Conservation (phyloP, 1,284 basidiomycete species). For the Ganoderma resinaceum region DNA sequence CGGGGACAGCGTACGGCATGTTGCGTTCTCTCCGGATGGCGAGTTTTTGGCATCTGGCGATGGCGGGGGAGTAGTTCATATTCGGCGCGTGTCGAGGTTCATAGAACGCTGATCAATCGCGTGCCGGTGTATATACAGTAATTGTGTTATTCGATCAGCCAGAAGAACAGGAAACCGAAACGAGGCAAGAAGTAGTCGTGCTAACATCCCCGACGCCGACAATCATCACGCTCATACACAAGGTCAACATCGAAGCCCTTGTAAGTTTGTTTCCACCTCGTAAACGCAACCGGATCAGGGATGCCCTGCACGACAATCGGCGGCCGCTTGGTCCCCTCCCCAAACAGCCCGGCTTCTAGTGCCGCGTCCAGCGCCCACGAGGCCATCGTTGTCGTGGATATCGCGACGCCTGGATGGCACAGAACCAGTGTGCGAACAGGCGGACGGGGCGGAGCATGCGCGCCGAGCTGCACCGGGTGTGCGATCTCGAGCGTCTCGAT, state of each 20-base stretch:
- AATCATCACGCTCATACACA: slow-evolving; percentile 26
- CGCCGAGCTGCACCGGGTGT: slow-evolving; percentile 25
- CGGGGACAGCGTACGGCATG: not conserved
- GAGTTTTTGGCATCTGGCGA: not conserved
- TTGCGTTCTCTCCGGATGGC: slow-evolving; percentile 4
- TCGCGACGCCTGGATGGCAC: slow-evolving; percentile 13
- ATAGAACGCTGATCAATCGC: not conserved
- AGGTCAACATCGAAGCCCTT: slow-evolving; percentile 20
- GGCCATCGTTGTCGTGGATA: slow-evolving; percentile 23
- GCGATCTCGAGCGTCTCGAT: slow-evolving; percentile 36
- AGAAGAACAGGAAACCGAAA: too few species aligned
- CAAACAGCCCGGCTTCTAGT: slow-evolving; percentile 24
- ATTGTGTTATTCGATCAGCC: too few species aligned
- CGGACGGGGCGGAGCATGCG: slow-evolving; percentile 29
- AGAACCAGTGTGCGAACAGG: slow-evolving; percentile 36
- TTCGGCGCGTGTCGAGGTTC: not conserved
- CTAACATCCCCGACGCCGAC: not conserved
- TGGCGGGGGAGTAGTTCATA: not conserved
- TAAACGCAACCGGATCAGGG: slow-evolving; percentile 24
- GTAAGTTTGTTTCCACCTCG: slow-evolving; percentile 20
- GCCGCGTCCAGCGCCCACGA: slow-evolving; percentile 28
- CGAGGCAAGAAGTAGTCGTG: not conserved
- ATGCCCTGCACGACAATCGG: slow-evolving; percentile 28
- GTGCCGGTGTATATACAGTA: not conserved
- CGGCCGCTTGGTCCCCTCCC: not conserved